phyloP scores from a whole-genome alignment of 140 eudicot genomes.

The Flaveria floridana region DNA sequence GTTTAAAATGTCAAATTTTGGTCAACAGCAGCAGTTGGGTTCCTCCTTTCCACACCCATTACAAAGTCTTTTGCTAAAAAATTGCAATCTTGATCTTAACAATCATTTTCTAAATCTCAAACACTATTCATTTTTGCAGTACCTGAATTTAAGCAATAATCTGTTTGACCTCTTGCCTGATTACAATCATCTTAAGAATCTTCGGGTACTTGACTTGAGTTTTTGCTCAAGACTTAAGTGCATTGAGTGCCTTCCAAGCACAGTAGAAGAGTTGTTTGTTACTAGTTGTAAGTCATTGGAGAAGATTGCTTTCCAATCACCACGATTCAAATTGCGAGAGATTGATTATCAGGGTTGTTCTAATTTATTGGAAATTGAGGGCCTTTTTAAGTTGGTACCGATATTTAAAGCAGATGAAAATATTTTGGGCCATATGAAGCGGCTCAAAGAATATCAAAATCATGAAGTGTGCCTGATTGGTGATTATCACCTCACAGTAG shows the following conservation, averaged over 20 bases:
- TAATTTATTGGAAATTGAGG: slow-evolving; percentile 34
- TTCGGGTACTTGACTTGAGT: slow-evolving; percentile 34
- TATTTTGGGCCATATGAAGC: slow-evolving; percentile 25
- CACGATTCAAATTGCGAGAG: slow-evolving; percentile 30
- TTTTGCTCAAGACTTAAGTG: slow-evolving; percentile 24
- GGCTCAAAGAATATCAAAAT: slow-evolving; percentile 33
- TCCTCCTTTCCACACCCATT: slow-evolving; percentile 25
- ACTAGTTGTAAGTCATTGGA: slow-evolving; percentile 25
- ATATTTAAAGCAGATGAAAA: slow-evolving; percentile 9
- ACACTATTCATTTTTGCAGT: slow-evolving; percentile 20
- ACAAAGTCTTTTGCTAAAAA: slow-evolving; percentile 17
- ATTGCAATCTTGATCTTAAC: slow-evolving; percentile 24
- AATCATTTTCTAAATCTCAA: slow-evolving; percentile 1
- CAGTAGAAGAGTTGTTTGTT: slow-evolving; percentile 32
- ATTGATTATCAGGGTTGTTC: slow-evolving; percentile 29
- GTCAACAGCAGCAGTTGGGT: neutral
- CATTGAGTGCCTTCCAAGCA: slow-evolving; percentile 26
- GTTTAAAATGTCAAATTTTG: slow-evolving; percentile 6
- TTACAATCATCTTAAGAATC: slow-evolving; percentile 32
- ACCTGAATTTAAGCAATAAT: slow-evolving; percentile 31
- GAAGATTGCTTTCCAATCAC: slow-evolving; percentile 24
- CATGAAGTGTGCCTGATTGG: slow-evolving; percentile 27
- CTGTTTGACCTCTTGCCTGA: slow-evolving; percentile 22
- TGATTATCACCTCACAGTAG: slow-evolving; percentile 28
- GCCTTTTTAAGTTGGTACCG: slow-evolving; percentile 24